A percentile compares a stretch with the other conserved stretches of the same genome.
Evolutionary conservation across 2,329 filamentous ascomycete genomes (phyloP).

Genomic region (Ascochyta viciae-villosae): DNA sequence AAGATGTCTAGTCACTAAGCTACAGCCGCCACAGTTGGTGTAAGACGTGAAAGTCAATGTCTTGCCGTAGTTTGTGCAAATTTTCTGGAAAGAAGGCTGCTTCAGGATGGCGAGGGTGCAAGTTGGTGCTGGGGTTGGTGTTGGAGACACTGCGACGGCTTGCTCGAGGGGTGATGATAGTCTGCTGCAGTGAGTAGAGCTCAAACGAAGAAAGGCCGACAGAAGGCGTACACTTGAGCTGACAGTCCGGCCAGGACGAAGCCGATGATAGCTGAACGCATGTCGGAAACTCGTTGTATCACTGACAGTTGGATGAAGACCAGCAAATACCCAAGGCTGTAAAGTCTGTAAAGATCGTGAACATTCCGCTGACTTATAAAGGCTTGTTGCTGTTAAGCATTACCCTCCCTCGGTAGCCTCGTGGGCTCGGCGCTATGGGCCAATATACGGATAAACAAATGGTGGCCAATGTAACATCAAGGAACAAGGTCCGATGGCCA

Average conservation of each 20-base stretch:
- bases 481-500: neutral
- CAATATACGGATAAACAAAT: neutral
- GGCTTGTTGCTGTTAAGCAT: constrained; percentile 9
- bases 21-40: constrained; percentile 39
- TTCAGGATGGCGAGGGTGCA: constrained; percentile 29
- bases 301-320: neutral
- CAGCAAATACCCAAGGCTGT: neutral
- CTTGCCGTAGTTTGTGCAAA: constrained; percentile 34
- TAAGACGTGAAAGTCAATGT: constrained; percentile 35
- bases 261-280: neutral
- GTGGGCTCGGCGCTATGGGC: neutral
- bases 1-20: constrained; percentile 22
- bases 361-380: neutral
- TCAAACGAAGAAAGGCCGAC: neutral
- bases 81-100: constrained; percentile 21
- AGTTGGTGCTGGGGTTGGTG: constrained; percentile 7
- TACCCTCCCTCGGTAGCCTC: neutral
- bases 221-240: neutral
- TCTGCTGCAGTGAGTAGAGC: neutral
- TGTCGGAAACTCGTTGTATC: neutral
- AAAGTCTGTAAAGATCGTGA: neutral
- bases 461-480: neutral
- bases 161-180: constrained; percentile 1
- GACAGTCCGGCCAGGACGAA: neutral
- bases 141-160: neutral